Percentiles rank a stretch among this genome's conserved stretches.
Evolutionary conservation across 805 yeast species (phyloP).

Genomic region (Myxozyma geophila): DNA sequence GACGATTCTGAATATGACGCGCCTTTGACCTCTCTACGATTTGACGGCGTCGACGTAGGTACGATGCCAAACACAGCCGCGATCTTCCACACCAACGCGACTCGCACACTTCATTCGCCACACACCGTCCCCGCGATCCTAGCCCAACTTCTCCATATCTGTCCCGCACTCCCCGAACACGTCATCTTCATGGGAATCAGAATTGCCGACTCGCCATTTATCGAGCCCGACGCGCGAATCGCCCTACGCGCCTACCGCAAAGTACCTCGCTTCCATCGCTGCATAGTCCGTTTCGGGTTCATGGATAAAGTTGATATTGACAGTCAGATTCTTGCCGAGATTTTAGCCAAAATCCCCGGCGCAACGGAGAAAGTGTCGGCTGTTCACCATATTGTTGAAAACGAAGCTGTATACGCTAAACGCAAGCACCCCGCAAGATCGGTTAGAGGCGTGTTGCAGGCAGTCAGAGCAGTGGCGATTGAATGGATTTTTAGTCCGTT

Average conservation of each 20-base stretch:
- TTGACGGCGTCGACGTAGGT: conserved; percentile 9
- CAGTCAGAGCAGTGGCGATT: conserved; percentile 5
- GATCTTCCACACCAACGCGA: conserved; percentile 49
- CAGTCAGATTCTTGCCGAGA: conserved; percentile 12
- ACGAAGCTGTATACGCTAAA: conserved; percentile 13
- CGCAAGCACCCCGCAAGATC: background rate
- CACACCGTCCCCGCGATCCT: conserved; percentile 55
- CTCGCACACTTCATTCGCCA: conserved; percentile 48
- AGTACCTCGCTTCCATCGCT: conserved; percentile 54
- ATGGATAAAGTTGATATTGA: conserved; percentile 47
- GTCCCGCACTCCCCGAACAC: conserved; percentile 51
- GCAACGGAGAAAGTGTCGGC: background rate
- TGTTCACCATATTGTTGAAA: conserved; percentile 19
- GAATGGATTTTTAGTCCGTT: conserved; percentile 25
- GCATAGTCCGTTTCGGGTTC: conserved; percentile 57
- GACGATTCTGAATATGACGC: background rate
- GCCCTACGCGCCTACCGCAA: conserved; percentile 48
- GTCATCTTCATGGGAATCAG: conserved; percentile 53
- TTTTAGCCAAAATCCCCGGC: background rate
- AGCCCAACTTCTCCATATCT: conserved; percentile 48
- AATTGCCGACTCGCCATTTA: conserved; percentile 51
- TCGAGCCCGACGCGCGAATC: conserved; percentile 46
- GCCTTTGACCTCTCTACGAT: background rate
- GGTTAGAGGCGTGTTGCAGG: background rate
- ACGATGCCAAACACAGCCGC: conserved; percentile 46